Base-by-base conservation (phyloP, 176 grass and related monocot genomes). In the Oryza glumipatula region DNA sequence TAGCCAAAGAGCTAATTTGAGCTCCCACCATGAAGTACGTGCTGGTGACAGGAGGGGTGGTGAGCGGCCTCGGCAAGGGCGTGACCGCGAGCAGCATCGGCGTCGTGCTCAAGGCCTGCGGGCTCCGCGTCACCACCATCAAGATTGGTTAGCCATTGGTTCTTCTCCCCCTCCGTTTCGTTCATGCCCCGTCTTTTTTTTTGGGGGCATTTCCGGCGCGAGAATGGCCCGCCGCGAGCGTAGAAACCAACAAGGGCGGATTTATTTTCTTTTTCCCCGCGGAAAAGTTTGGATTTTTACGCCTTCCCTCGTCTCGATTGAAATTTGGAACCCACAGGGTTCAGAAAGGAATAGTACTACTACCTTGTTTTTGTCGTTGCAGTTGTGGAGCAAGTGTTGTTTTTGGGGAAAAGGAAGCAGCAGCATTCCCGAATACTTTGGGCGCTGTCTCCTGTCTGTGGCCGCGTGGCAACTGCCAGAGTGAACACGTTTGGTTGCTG, bases 51-150 rank as follows among this genome's bases (percentile, higher is more conserved):
- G 95, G 95, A 9, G 95, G 95, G 5, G 95, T 98, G 73, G 89
- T 98, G 78, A 98, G 95, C 67, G 95, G 95, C 6, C 90, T 98
- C 78, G 95, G 95, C 73, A 98, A 98, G 82, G 95, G 95, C 64
- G 95, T 98, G 10, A 98, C 95, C 44, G 93, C 93, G 21, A 98
- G 95, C 83, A 93, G 95, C 87, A 93, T 98, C 76, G 95, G 95
- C 49, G 91, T 94, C 86, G 72, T 98, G 65, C 95, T 98, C 91
- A 95, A 90, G 87, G 48, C 76, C 70, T 95, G 95, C 83, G 93
- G 93, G 38, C 85, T 95, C 69, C 95, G 95, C 28, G 64, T 98
- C 83, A 98, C 95, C 67, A 89, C 87, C 83, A 98, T 98, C 82
- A 98, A 98, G 87, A 95, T 98, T 48, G 95, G 95, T 98, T 98